phyloP scores from a whole-genome alignment of 371 early-diverging fungal species.

The Mucor racemosus region DNA sequence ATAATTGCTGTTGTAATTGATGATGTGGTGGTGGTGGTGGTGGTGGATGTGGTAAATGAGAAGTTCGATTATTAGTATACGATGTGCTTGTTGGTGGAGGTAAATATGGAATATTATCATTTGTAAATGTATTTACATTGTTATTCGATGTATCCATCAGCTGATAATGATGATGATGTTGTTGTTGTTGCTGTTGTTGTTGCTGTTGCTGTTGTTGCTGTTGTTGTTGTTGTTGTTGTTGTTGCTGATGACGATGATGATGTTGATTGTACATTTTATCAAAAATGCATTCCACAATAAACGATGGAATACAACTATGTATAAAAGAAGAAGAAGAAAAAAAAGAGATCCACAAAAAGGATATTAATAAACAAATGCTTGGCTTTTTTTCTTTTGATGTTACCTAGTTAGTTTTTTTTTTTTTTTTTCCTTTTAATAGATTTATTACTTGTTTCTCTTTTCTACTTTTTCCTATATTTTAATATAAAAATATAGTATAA shows the following conservation, averaged over 20 bases:
- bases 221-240: slow-evolving; percentile 13
- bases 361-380: slow-evolving; percentile 5
- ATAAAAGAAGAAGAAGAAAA: background rate
- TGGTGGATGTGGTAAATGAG: slow-evolving; percentile 25
- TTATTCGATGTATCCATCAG: slow-evolving; percentile 14
- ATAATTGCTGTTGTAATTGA: slow-evolving; percentile 1
- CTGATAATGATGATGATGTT: slow-evolving; percentile 14
- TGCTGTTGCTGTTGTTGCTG: slow-evolving; percentile 21
- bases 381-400: slow-evolving; percentile 5
- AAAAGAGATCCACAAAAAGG: slow-evolving; percentile 8
- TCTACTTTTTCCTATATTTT: background rate
- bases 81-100: background rate
- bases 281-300: background rate
- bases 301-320: background rate
- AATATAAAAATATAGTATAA: background rate
- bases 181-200: slow-evolving; percentile 15
- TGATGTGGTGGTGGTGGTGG: slow-evolving; percentile 13
- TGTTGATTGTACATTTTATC: slow-evolving; percentile 28
- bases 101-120: slow-evolving; percentile 14
- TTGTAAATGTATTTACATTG: slow-evolving; percentile 13
- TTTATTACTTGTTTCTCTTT: no score
- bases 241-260: slow-evolving; percentile 16
- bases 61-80: background rate
- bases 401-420: background rate
- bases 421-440: background rate